Evolutionary conservation across 352 stramenopile genomes (phyloP), one percentile per base, ranked within the genome.

Genomic region (Pythium phragmitis): DNA sequence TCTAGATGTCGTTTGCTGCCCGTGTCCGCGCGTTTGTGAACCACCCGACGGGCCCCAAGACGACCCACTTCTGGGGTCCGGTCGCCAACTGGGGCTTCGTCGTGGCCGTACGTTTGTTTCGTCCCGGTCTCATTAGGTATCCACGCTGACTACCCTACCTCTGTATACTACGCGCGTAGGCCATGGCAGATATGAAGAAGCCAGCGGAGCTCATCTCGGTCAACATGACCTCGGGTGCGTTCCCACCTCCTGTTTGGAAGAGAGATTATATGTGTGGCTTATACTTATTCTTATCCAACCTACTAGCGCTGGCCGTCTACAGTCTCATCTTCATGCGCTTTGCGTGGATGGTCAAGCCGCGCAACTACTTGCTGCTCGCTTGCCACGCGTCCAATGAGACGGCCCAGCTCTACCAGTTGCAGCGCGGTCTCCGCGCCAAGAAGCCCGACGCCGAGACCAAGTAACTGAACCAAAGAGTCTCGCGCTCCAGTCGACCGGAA

Each of bases 61-160:
- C 86, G 23, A 94, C 85, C 39, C 86, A 95, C 67, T 96, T 96
- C 70, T 96, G 87, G 88, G 88, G 88, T 0, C 88, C 88, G 4
- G 77, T 96, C 5, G 85, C 85, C 48, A 96, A 96, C 75, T 96
- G 88, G 88, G 88, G 88, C 61, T 93, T 96, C 47, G 87, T 96
- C 36, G 57, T 89, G 49, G 87, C 88, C 13, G 86, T 94, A 77
- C 49, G 79, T 57, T 57, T 46, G 34, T 12, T 39, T 39, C 34
- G 3, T 12, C 13, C 39, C 4, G 12, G 30, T 39, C 16, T 72
- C 45, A 37, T 4, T 8, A 42, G 19, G 13, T 26, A 48, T 60
- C 49, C 34, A 14, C 50, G 21, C 21, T 39, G 11, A 55, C 33
- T 47, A 19, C 26, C 26, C 26, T 23, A 17, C 67, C 7, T 68